These are phyloP conservation scores for Chaetoscypha palmicola DNA, from an alignment of 2,329 filamentous ascomycete species.

Conservation along the genomic window DNA sequence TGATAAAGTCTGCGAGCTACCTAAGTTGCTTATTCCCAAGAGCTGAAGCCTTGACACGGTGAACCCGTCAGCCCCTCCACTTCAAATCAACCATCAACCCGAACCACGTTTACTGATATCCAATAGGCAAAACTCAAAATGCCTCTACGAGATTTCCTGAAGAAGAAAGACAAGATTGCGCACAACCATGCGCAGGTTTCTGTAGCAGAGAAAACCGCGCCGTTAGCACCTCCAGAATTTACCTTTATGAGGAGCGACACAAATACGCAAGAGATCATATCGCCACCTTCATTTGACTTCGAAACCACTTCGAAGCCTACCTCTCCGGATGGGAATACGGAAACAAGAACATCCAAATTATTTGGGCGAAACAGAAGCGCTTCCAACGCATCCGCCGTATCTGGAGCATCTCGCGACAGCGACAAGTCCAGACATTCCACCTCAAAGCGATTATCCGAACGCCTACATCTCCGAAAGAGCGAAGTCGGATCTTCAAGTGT, in stretches of 20 bases:
- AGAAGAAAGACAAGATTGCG: slow-evolving; percentile 52
- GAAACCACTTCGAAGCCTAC: slow-evolving; percentile 31
- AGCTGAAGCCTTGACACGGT: slow-evolving; percentile 5
- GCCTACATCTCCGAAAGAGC: slow-evolving; percentile 58
- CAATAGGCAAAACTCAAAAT: too few relatives aligned
- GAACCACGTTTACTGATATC: too few relatives aligned
- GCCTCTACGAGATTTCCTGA: slow-evolving; percentile 53
- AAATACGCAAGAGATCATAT: slow-evolving; percentile 67
- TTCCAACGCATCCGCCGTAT: slow-evolving; percentile 39
- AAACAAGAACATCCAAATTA: slow-evolving; percentile 29
- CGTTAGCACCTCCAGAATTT: slow-evolving; percentile 51
- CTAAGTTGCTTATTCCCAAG: slow-evolving; percentile 9
- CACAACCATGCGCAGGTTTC: slow-evolving; percentile 30
- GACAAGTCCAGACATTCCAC: slow-evolving; percentile 13
- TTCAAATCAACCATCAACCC: too few relatives aligned
- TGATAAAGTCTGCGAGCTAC: slow-evolving; percentile 10
- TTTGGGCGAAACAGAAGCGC: slow-evolving; percentile 33
- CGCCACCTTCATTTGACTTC: slow-evolving; percentile 49
- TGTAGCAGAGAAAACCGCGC: slow-evolving; percentile 25
- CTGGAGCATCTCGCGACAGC: slow-evolving; percentile 17
- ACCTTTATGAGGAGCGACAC: slow-evolving; percentile 86
- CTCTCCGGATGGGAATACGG: slow-evolving; percentile 11
- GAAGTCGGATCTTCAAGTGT: slow-evolving; percentile 64
- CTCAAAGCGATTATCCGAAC: slow-evolving; percentile 52
- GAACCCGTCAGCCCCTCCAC: background rate